Evolutionary conservation across 768 basidiomycete genomes (phyloP).

Genomic region (Asterophora parasitica): DNA sequence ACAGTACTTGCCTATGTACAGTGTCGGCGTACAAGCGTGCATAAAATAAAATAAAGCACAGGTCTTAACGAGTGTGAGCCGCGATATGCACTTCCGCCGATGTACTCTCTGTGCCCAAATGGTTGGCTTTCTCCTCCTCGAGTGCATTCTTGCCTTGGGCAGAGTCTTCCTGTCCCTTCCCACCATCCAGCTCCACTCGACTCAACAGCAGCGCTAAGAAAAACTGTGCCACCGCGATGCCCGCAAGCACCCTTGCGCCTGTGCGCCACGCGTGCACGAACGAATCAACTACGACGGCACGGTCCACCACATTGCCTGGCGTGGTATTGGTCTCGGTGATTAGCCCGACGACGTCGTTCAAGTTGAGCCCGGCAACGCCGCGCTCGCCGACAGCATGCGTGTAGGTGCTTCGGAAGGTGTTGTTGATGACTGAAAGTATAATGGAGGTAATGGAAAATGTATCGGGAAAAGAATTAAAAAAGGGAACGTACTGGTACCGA

Average conservation of each 20-base stretch:
- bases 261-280: conserved; percentile 19
- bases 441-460: no score
- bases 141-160: no score
- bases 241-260: conserved; percentile 17
- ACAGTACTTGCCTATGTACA: no score
- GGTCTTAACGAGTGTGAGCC: no score
- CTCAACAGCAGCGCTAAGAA: conserved; percentile 16
- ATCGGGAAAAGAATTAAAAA: not conserved
- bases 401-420: conserved; percentile 15
- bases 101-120: not conserved
- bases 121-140: not conserved
- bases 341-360: conserved; percentile 18
- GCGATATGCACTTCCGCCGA: no score
- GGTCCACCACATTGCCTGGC: conserved; percentile 1
- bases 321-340: conserved; percentile 12
- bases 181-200: conserved; percentile 7
- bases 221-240: conserved; percentile 19
- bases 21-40: no score
- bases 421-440: conserved; percentile 18
- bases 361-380: conserved; percentile 12
- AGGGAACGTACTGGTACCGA: conserved; percentile 18
- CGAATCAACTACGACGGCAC: conserved; percentile 11
- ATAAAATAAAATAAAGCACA: no score
- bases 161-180: not conserved
- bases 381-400: not conserved